phyloP scores from a whole-genome alignment of 352 stramenopile species.

The Phytophthora sp. region DNA sequence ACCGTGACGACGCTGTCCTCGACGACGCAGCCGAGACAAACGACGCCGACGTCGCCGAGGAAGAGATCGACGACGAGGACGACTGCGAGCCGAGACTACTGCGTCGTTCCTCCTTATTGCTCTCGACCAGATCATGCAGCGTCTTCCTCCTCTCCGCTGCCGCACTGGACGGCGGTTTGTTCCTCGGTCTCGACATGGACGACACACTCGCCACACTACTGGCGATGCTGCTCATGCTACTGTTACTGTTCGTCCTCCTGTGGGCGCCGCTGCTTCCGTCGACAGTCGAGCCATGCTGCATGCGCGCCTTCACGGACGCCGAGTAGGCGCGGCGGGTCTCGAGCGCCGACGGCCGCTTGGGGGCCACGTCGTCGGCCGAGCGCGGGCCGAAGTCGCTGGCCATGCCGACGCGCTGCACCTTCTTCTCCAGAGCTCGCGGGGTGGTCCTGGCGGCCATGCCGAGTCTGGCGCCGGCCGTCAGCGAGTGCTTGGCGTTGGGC shows the following conservation, averaged over 20 bases:
- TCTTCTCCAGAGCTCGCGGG: constrained; percentile 43
- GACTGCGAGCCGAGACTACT: constrained; percentile 61
- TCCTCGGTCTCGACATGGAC: constrained; percentile 19
- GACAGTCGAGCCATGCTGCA: constrained; percentile 1
- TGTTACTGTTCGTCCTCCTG: constrained; percentile 37
- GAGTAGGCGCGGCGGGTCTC: constrained; percentile 36
- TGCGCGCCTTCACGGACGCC: constrained; percentile 19
- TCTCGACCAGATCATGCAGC: constrained; percentile 48
- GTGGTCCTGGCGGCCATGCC: constrained; percentile 51
- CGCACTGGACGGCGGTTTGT: constrained; percentile 22
- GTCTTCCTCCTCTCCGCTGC: constrained; percentile 36
- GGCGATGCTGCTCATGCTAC: constrained; percentile 35
- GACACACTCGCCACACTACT: constrained; percentile 32
- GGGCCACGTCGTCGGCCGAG: constrained; percentile 1
- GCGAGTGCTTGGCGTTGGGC: constrained; percentile 10
- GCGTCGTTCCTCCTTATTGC: constrained; percentile 45
- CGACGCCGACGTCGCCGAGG: constrained; percentile 41
- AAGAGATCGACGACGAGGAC: constrained; percentile 54
- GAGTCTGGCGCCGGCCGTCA: constrained; percentile 29
- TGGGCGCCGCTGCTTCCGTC: constrained; percentile 27
- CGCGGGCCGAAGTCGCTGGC: constrained; percentile 20
- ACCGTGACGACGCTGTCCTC: constrained; percentile 22
- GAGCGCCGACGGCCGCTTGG: constrained; percentile 31
- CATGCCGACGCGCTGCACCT: constrained; percentile 36
- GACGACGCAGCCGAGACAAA: constrained; percentile 40